Evolutionary conservation across 2,329 filamentous ascomycete species (phyloP), one percentile per base, ranked within the genome.

Genomic region (Colletotrichum eleusines): DNA sequence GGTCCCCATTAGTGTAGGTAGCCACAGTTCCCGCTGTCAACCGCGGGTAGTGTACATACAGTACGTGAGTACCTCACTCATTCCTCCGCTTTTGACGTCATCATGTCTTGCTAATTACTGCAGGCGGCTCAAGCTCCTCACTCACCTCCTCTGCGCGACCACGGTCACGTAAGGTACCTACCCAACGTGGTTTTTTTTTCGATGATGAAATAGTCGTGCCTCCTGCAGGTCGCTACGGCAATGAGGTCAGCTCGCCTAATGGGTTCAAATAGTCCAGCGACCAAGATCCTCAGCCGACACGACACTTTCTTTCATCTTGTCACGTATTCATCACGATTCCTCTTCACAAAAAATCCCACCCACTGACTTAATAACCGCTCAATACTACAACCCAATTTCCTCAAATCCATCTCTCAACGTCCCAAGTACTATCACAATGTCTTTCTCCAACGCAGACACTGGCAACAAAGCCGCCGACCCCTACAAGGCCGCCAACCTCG

Each of bases 401-500:
- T 9, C 23, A 31, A n/a, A 53, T 16, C 28, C 4, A 28, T 20
- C 23, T 20, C 23, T 11, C 31, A 33, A n/a, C 6, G 28, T 3
- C 50, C 23, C 31, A 38, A 40, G 2, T 33, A 18, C 1, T 2
- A 33, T 8, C 33, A 55, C 23, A 38, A 71, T 71, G 69, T 81
- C 80, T 66, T 88, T 86, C 80, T 87, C 86, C 78, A 92, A 91
- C 80, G 81, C 90, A 48, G 80, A 85, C 73, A 89, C 89, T 51
- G 90, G 89, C 77, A 83, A 82, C 80, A 89, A 91, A 81, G 83
- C 88, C 51, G 88, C 85, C 63, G 92, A 96, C 81, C 93, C 93
- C 2, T 97, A 97, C 85, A 94, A 89, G 78, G 82, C 84, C 69
- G 89, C 91, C 82, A 94, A 93, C 82, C 84, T 89, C 69, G 87